These are phyloP conservation scores for Cercophora newfieldiana DNA, from an alignment of 495 filamentous ascomycete species.

Conservation along the genomic window DNA sequence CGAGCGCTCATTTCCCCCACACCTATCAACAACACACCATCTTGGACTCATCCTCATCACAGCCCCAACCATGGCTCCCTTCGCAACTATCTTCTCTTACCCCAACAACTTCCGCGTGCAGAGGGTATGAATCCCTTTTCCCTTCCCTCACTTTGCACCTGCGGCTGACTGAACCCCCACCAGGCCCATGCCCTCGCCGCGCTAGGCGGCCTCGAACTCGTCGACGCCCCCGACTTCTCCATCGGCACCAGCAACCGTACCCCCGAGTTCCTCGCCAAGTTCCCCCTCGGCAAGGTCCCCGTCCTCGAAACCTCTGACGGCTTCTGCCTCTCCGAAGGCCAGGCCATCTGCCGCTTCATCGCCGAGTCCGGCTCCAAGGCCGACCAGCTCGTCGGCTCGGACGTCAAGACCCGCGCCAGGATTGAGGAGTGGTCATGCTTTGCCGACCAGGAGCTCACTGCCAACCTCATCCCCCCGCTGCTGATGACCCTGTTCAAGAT, in stretches of 20 bases:
- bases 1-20: neutral
- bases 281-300: conserved; percentile 62
- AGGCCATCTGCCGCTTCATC: conserved; percentile 57
- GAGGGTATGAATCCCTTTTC: conserved; percentile 41
- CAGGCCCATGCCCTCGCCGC: conserved; percentile 55
- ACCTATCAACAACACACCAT: neutral
- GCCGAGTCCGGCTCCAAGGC: conserved; percentile 54
- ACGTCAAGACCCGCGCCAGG: conserved; percentile 45
- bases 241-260: conserved; percentile 47
- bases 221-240: conserved; percentile 41
- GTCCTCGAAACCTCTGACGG: conserved; percentile 57
- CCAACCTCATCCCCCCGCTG: conserved; percentile 30
- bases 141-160: neutral
- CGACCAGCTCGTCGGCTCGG: conserved; percentile 51
- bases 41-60: neutral
- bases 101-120: conserved; percentile 49
- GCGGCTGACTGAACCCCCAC: neutral
- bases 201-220: conserved; percentile 52
- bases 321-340: conserved; percentile 50
- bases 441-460: conserved; percentile 47
- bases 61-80: conserved; percentile 47
- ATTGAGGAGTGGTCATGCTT: conserved; percentile 55
- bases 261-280: conserved; percentile 58
- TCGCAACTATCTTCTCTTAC: conserved; percentile 55
- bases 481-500: conserved; percentile 41